phyloP scores from a whole-genome alignment of 495 filamentous ascomycete species.

The Terfezia boudieri region DNA sequence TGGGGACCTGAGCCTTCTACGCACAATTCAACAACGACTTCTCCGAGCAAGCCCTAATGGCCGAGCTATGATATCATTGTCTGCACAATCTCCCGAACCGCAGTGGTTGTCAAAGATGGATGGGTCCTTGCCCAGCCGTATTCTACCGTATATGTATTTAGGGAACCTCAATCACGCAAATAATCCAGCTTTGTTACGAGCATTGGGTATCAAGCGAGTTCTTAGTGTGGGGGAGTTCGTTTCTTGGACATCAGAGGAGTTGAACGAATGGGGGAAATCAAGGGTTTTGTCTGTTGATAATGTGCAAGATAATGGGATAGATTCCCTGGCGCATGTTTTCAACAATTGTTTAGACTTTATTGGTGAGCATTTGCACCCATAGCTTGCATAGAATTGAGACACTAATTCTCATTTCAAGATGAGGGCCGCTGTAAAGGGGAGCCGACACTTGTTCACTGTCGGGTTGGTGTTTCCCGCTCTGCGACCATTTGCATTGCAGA shows the following conservation, averaged over 20 bases:
- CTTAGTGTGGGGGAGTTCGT: slow-evolving; percentile 85
- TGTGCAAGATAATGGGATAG: slow-evolving; percentile 93
- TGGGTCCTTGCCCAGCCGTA: slow-evolving; percentile 69
- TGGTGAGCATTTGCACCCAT: slow-evolving; percentile 31
- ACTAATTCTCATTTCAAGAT: slow-evolving; percentile 26
- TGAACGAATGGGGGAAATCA: slow-evolving; percentile 43
- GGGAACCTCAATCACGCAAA: slow-evolving; percentile 85
- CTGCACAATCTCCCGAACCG: slow-evolving; percentile 27
- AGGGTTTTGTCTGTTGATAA: slow-evolving; percentile 58
- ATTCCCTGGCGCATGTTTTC: slow-evolving; percentile 73
- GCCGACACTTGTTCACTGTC: slow-evolving; percentile 89
- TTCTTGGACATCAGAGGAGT: slow-evolving; percentile 48
- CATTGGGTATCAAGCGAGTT: slow-evolving; percentile 66
- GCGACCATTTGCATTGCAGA: slow-evolving; percentile 97
- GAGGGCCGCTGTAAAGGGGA: slow-evolving; percentile 48
- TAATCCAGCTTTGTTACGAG: slow-evolving; percentile 58
- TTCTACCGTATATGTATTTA: slow-evolving; percentile 87
- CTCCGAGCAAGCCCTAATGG: slow-evolving; percentile 28
- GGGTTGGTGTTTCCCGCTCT: slow-evolving; percentile 82
- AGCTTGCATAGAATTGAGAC: neutral
- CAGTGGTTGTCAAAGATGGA: slow-evolving; percentile 68
- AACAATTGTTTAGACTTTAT: slow-evolving; percentile 76
- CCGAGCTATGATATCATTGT: slow-evolving; percentile 16
- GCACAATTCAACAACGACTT: slow-evolving; percentile 49
- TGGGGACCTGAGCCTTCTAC: slow-evolving; percentile 61